Conservation (phyloP, 2,329 filamentous ascomycete species). For the Exserohilum turcica region DNA sequence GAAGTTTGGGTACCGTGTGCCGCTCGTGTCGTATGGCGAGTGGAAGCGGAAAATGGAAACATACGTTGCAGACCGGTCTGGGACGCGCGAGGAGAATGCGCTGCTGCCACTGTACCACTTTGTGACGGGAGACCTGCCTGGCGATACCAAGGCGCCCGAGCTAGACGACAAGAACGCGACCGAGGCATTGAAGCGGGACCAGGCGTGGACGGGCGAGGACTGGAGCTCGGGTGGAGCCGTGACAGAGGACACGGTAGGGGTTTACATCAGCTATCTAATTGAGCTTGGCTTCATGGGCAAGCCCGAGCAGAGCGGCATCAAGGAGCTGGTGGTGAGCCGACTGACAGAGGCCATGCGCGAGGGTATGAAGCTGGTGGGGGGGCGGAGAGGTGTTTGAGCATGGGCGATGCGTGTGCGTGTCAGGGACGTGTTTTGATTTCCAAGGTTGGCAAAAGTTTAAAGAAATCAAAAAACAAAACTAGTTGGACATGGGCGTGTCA, state of each 20-base stretch:
- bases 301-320: conserved; percentile 35
- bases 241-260: conserved; percentile 62
- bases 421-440: not conserved
- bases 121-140: conserved; percentile 71
- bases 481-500: not conserved
- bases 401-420: not conserved
- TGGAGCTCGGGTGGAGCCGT: conserved; percentile 63
- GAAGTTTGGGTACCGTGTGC: conserved; percentile 73
- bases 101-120: conserved; percentile 74
- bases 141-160: conserved; percentile 72
- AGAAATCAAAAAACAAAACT: not conserved
- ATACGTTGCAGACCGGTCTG: conserved; percentile 64
- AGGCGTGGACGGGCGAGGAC: conserved; percentile 63
- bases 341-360: conserved; percentile 43
- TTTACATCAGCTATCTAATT: conserved; percentile 68
- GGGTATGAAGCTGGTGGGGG: conserved; percentile 42
- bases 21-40: conserved; percentile 67
- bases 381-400: conserved; percentile 34
- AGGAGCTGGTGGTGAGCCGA: conserved; percentile 33
- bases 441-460: not conserved
- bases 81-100: conserved; percentile 70
- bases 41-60: conserved; percentile 72
- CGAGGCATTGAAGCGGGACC: conserved; percentile 67
- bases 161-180: conserved; percentile 75
- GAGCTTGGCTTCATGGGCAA: conserved; percentile 65